Evolutionary conservation across 2,329 filamentous ascomycete species (phyloP), one percentile per base, ranked within the genome.

Genomic region (Sclerotiophoma versabilis): DNA sequence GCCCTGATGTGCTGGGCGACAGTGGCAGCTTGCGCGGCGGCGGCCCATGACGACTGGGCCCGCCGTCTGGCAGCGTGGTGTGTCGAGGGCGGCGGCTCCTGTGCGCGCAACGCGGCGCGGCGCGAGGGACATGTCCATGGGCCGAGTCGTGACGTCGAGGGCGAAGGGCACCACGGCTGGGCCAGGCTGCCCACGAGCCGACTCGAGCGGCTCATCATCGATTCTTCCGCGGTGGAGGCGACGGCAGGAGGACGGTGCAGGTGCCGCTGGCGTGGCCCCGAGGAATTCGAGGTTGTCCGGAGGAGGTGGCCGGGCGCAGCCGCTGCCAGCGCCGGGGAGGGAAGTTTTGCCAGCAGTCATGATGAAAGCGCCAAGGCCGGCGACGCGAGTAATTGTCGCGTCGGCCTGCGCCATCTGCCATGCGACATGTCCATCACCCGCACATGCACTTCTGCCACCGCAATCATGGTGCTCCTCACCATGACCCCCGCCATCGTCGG

Each of bases 391-490:
- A 36, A 39, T 37, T 22, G 37, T 41, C 38, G 44, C 44, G 33
- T 49, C 34, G 33, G 30, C 14, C 25, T 25, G 41, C 47, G 38
- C n/a, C 26, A 14, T 54, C 58, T 49, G 38, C 44, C 43, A 93
- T 93, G 90, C n/a, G n/a, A n/a, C n/a, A 17, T 14, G 19, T 25
- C 32, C 48, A 37, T 38, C 42, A 34, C 30, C 25, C 15, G 20
- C 39, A 48, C 37, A 25, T 17, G 15, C 27, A 54, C 29, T 22
- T 19, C 22, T 15, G 22, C 30, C 14, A 7, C 44, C 43, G 19
- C 45, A 42, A 20, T 36, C 42, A 93, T 93, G 90, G 89, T 93
- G 15, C 80, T 90, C 36, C 84, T 95, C 34, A 90, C 87, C n/a
- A 88, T 92, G 81, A 93, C 89, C 4, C 73, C 83, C 64, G 79